Evolutionary conservation across 2,329 filamentous ascomycete species (phyloP).

Genomic region (Fusarium sp.): DNA sequence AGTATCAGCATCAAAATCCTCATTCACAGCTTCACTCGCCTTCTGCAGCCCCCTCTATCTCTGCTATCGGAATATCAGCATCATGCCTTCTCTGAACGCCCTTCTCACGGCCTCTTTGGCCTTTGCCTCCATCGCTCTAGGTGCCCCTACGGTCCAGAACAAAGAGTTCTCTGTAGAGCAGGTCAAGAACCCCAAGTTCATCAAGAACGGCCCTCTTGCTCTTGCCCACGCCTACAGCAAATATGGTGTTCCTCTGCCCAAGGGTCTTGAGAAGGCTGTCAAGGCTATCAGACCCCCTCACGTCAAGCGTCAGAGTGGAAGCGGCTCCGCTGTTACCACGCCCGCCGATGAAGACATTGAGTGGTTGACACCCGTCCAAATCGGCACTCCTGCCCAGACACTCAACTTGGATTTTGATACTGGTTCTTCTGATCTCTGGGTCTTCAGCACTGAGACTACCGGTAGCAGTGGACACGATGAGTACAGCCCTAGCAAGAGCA

Average conservation of each 20-base stretch:
- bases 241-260: constrained; percentile 54
- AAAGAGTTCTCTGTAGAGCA: constrained; percentile 53
- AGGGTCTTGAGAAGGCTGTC: constrained; percentile 49
- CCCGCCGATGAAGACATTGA: constrained; percentile 54
- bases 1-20: constrained; percentile 7
- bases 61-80: neutral
- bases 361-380: constrained; percentile 58
- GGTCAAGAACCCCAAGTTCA: constrained; percentile 56
- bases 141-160: constrained; percentile 31
- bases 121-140: constrained; percentile 37
- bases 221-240: constrained; percentile 56
- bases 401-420: constrained; percentile 63
- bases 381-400: constrained; percentile 61
- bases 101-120: constrained; percentile 41
- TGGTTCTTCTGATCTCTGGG: constrained; percentile 64
- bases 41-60: neutral
- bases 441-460: constrained; percentile 61
- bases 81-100: constrained; percentile 30
- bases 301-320: constrained; percentile 51
- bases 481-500: constrained; percentile 59
- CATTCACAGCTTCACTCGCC: neutral
- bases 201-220: constrained; percentile 53
- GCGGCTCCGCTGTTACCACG: constrained; percentile 38
- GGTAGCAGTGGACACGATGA: constrained; percentile 57
- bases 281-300: constrained; percentile 32